Base-by-base conservation (phyloP, 305 asterid genomes). In the Fraxinus ornus region DNA sequence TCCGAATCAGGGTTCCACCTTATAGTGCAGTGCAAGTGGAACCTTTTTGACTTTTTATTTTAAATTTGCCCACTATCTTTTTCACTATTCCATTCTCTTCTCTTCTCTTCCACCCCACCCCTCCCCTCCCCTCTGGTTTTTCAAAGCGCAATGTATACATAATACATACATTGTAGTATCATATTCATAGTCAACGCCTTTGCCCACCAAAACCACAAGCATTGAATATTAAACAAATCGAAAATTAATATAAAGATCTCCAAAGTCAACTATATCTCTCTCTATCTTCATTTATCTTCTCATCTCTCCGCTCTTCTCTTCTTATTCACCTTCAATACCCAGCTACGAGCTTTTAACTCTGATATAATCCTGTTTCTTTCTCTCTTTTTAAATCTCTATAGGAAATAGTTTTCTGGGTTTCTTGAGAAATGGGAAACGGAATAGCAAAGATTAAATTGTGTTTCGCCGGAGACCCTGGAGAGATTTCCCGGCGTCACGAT, bases 381-480 rank as follows among this genome's bases (percentile, higher is more conserved):
- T n/a, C 22, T n/a, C n/a, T n/a, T n/a, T n/a, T n/a, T n/a, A n/a
- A n/a, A n/a, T 76, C 71, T 17, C 17, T 4, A 30, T 4, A 73
- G 49, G 30, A 24, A 52, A 22, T 60, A 39, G 62, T 5, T 32
- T 36, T 37, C 33, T 21, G 57, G 10, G 44, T 64, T 76, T 72
- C 21, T 79, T 62, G 41, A 22, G 24, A 39, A 75, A 94, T 95
- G 99, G 99, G 99, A 28, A 95, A 95, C 74, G 91, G 94, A 52
- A 82, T 91, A 2, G 89, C 91, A 52, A 93, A 89, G 86, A 79
- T 92, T 33, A 87, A 78, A 47, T 71, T 81, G 5, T 94, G 98
- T 79, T 93, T 90, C 87, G 88, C 95, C 79, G 94, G 95, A 55
- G 97, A 89, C 84, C 86, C 92, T 13, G 94, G 94, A 3, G 94